Percentiles rank a stretch among this genome's conserved stretches.
Evolutionary conservation across 2,329 filamentous ascomycete genomes (phyloP).

Genomic region (Monosporascus sp.): DNA sequence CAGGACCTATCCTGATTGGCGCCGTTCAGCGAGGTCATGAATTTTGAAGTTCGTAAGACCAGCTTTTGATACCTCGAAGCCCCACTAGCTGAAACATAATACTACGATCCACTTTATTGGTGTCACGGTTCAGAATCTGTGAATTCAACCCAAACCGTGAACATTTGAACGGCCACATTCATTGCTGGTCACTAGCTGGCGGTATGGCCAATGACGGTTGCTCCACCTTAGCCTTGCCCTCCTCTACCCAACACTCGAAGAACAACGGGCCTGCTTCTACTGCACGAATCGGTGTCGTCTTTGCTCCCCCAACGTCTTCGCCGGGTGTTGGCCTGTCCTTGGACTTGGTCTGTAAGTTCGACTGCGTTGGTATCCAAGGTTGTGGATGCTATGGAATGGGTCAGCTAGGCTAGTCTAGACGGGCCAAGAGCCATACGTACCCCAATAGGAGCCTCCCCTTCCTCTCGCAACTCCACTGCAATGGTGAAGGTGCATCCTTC

Average conservation of each 20-base stretch:
- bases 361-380: conserved; percentile 55
- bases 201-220: conserved; percentile 3
- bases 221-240: conserved; percentile 42
- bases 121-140: too few species aligned
- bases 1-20: too few species aligned
- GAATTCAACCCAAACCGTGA: too few species aligned
- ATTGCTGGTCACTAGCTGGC: too few species aligned
- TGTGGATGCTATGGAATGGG: conserved; percentile 47
- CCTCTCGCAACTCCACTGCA: conserved; percentile 66
- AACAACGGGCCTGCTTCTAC: conserved; percentile 56
- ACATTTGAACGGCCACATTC: too few species aligned
- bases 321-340: conserved; percentile 25
- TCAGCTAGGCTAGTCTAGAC: conserved; percentile 2
- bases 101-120: too few species aligned
- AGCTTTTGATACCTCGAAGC: too few species aligned
- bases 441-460: conserved; percentile 52
- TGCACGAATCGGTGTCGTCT: conserved; percentile 46
- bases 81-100: too few species aligned
- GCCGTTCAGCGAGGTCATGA: too few species aligned
- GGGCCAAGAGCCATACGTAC: conserved; percentile 34
- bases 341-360: conserved; percentile 38
- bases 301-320: conserved; percentile 32
- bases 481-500: conserved; percentile 68
- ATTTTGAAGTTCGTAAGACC: too few species aligned
- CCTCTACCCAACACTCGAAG: conserved; percentile 63